Percentiles rank a stretch among this genome's conserved stretches.
Conservation (phyloP, 2,329 filamentous ascomycete species). For the Pleurostoma richardsiae region DNA sequence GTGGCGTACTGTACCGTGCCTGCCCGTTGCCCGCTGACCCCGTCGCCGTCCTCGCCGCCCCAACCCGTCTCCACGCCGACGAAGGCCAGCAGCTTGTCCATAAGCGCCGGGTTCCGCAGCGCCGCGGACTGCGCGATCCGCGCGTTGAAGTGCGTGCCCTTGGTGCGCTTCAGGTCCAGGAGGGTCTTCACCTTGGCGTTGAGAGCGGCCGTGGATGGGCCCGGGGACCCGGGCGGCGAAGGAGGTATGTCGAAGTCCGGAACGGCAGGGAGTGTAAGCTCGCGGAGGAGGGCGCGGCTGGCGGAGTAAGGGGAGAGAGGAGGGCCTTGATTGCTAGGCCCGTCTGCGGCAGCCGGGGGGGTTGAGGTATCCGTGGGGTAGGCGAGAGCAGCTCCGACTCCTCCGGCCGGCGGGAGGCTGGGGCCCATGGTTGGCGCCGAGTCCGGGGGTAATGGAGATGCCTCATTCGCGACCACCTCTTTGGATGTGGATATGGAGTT, state of each 20-base stretch:
- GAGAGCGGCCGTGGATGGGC: conserved; percentile 30
- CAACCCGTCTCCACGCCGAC: conserved; percentile 39
- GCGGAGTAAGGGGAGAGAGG: conserved; percentile 61
- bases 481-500: too few relatives aligned
- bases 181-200: conserved; percentile 70
- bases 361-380: background rate
- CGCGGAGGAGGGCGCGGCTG: conserved; percentile 58
- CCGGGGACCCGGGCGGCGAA: conserved; percentile 62
- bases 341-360: background rate
- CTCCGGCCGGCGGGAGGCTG: conserved; percentile 5
- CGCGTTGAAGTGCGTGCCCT: conserved; percentile 73
- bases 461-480: too few relatives aligned
- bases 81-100: conserved; percentile 69
- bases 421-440: conserved; percentile 7
- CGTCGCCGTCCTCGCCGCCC: conserved; percentile 30
- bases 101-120: conserved; percentile 66
- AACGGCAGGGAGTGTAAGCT: conserved; percentile 67
- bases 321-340: background rate
- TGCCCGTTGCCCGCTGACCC: conserved; percentile 6
- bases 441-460: background rate
- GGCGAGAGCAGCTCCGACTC: conserved; percentile 1
- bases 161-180: conserved; percentile 65
- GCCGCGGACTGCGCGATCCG: conserved; percentile 63
- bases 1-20: conserved; percentile 59
- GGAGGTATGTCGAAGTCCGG: conserved; percentile 71